Conservation (phyloP, 805 yeast species). For the Metschnikowia noctiluminum region DNA sequence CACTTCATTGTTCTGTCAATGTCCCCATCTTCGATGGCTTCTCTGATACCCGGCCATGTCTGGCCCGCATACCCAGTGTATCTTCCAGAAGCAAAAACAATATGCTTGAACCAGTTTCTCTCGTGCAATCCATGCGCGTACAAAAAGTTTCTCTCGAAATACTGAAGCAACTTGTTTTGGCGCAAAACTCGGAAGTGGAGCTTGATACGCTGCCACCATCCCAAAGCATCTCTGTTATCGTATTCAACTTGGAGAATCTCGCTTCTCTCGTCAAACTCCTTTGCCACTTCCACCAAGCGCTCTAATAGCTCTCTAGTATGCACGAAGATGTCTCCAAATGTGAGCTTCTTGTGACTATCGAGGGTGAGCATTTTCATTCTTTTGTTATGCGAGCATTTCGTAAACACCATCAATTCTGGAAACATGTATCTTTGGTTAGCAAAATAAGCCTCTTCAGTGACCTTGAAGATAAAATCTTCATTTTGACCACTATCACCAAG, state of each 20-base stretch:
- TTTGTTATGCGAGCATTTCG: constrained; percentile 10
- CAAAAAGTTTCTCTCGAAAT: constrained; percentile 54
- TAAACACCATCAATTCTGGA: constrained; percentile 15
- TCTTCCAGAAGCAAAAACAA: constrained; percentile 58
- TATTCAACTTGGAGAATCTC: constrained; percentile 26
- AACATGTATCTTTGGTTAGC: constrained; percentile 6
- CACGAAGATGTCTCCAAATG: constrained; percentile 26
- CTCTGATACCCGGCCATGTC: constrained; percentile 57
- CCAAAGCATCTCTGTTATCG: constrained; percentile 30
- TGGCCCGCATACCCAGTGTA: constrained; percentile 49
- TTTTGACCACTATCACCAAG: constrained; percentile 9
- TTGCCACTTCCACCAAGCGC: constrained; percentile 20
- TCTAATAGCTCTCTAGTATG: constrained; percentile 25
- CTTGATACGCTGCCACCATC: constrained; percentile 35
- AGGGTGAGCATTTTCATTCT: constrained; percentile 6
- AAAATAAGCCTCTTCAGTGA: constrained; percentile 7
- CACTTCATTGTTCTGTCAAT: constrained; percentile 42
- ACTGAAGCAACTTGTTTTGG: constrained; percentile 37
- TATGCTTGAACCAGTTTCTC: constrained; percentile 62
- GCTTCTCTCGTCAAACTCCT: constrained; percentile 27
- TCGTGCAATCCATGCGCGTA: constrained; percentile 43
- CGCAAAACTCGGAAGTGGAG: constrained; percentile 29
- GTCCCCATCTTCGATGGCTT: constrained; percentile 48
- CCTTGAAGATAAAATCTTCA: constrained; percentile 12
- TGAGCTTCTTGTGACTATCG: constrained; percentile 10